Conservation (phyloP, 306 rosid genomes). For the Cajanus cajan region DNA sequence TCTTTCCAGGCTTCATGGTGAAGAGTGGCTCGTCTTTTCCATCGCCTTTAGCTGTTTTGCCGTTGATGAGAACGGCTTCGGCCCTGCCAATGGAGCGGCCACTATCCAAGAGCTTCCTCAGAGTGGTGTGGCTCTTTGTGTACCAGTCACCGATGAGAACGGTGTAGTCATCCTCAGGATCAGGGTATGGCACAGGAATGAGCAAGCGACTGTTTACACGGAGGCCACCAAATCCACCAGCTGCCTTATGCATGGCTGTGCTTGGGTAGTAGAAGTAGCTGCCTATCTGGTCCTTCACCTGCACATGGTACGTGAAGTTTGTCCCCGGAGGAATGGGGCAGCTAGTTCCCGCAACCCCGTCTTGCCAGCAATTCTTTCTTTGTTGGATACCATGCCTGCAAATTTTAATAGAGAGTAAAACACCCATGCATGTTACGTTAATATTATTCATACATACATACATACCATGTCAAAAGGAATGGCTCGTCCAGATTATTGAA, state of each 20-base stretch:
- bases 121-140: slow-evolving; percentile 9
- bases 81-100: slow-evolving; percentile 55
- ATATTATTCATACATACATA: not conserved
- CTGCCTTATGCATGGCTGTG: slow-evolving; percentile 5
- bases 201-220: not conserved
- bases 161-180: not conserved
- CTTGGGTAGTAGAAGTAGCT: slow-evolving; percentile 8
- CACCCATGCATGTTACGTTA: too few relatives aligned
- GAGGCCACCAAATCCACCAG: slow-evolving; percentile 4
- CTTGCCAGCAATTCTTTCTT: slow-evolving; percentile 1
- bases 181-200: not conserved
- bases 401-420: not conserved
- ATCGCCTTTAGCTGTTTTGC: slow-evolving; percentile 34
- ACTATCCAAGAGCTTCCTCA: slow-evolving; percentile 40
- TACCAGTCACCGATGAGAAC: slow-evolving; percentile 6
- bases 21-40: slow-evolving; percentile 44
- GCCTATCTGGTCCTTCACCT: slow-evolving; percentile 4
- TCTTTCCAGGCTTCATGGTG: slow-evolving; percentile 61
- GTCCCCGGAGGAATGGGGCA: not conserved
- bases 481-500: not conserved
- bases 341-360: not conserved
- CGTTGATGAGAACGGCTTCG: slow-evolving; percentile 55
- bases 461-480: not conserved
- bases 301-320: not conserved
- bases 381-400: slow-evolving; percentile 8